Conservation (phyloP, 805 yeast species). For the Wickerhamiella allomyrinae region DNA sequence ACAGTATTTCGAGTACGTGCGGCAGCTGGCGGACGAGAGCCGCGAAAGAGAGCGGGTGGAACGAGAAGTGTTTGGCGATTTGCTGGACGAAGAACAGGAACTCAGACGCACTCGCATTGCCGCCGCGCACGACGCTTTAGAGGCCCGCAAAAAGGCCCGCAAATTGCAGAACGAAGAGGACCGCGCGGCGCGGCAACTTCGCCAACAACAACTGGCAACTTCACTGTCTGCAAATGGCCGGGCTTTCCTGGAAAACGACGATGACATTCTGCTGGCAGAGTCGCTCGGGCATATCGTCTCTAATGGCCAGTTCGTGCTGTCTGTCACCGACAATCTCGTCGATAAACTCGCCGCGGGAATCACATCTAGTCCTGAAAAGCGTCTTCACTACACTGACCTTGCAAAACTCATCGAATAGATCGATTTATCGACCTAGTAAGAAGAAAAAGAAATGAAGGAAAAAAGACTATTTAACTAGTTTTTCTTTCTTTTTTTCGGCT, state of each 20-base stretch:
- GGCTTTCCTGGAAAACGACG: constrained; percentile 10
- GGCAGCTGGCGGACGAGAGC: constrained; percentile 21
- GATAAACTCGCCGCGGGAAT: neutral
- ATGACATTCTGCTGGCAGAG: constrained; percentile 13
- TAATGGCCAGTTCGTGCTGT: constrained; percentile 11
- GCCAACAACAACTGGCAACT: constrained; percentile 10
- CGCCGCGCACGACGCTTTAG: constrained; percentile 13
- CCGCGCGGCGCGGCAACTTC: constrained; percentile 7
- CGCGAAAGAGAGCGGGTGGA: constrained; percentile 14
- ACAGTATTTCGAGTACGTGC: constrained; percentile 23
- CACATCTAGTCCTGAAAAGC: neutral
- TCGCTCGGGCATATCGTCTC: constrained; percentile 13
- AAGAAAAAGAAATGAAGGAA: too few species aligned
- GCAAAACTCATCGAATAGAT: neutral
- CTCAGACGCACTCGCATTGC: constrained; percentile 15
- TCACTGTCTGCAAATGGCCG: constrained; percentile 11
- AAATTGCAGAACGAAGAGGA: constrained; percentile 15
- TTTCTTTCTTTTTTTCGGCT: too few species aligned
- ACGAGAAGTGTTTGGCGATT: constrained; percentile 22
- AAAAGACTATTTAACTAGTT: too few species aligned
- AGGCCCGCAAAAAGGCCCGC: constrained; percentile 13
- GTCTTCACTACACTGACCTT: neutral
- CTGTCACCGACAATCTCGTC: constrained; percentile 5
- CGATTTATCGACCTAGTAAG: too few species aligned
- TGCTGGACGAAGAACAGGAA: constrained; percentile 21